Base-by-base conservation (phyloP, 2,329 filamentous ascomycete species). In the Fonsecaea multimorphosa region DNA sequence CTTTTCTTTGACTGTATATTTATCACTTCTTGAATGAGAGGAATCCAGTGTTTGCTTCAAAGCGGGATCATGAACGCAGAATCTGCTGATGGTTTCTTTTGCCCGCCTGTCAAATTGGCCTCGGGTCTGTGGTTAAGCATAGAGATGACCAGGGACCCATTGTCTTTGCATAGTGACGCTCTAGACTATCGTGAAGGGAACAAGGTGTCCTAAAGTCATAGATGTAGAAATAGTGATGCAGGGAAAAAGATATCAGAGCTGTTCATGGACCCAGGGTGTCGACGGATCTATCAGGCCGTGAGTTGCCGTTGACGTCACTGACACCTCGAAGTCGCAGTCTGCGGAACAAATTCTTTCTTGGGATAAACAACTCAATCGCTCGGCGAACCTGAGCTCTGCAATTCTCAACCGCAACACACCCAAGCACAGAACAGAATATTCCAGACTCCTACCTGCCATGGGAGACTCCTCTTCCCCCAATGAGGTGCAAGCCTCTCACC, bases 251-350 rank as follows among this genome's bases (percentile, higher is more conserved):
- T 14, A 11, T 14, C 9, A 38, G 34, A 14, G 34, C 1, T 56
- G 31, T 14, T 3, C 38, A 36, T 8, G 14, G 34, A 57, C 19
- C 12, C 8, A 19, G 4, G 19, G 29, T 24, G 34, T 27, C 36
- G 24, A 57, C 54, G 34, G 34, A 24, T 24, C 11, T 11, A n/a
- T 38, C 29, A 16, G n/a, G 27, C 24, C 6, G 49, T 34, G 27
- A 14, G 6, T 14, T 11, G 38, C 27, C 22, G 22, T 59, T 59
- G 62, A 64, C 62, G 62, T 64, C 62, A 64, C 62, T 6, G 52
- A 22, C 61, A 44, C 22, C 29, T 49, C 9, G 6, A 31, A 14
- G 29, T 58, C 49, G 51, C 44, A n/a, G 55, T 32, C 22, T n/a
- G 1, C 9, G 11, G 29, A 40, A 59, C n/a, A 51, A 49, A 51